These are phyloP conservation scores for Xylaria scruposa DNA, from an alignment of 495 filamentous ascomycete genomes.

Conservation along the genomic window DNA sequence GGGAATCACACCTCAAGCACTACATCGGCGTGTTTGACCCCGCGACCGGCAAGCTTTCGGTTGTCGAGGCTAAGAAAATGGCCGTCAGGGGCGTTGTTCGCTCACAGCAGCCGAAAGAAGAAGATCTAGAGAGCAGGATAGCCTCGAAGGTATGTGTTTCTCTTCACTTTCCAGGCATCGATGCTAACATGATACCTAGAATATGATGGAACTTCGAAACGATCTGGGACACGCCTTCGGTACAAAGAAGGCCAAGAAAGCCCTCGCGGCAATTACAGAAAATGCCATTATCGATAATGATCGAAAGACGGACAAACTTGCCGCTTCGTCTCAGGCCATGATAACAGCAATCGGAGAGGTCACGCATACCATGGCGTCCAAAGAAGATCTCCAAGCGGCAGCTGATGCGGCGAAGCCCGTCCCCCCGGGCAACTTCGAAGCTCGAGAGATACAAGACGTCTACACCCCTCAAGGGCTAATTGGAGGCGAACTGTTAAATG, in stretches of 20 bases:
- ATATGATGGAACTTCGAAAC: conserved; percentile 64
- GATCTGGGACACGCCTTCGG: conserved; percentile 89
- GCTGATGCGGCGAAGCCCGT: conserved; percentile 77
- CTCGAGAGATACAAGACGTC: conserved; percentile 76
- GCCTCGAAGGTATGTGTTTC: conserved; percentile 48
- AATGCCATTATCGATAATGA: conserved; percentile 70
- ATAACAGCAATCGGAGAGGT: conserved; percentile 67
- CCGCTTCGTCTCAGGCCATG: conserved; percentile 65
- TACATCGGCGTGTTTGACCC: conserved; percentile 90
- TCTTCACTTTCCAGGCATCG: neutral
- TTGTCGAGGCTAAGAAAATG: conserved; percentile 78
- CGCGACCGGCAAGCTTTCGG: conserved; percentile 69
- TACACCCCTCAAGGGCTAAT: conserved; percentile 77
- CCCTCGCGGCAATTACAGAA: conserved; percentile 73
- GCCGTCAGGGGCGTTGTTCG: conserved; percentile 70
- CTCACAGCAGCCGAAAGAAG: conserved; percentile 52
- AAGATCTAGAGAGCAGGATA: conserved; percentile 45
- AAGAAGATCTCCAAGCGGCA: conserved; percentile 67
- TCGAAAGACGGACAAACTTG: conserved; percentile 55
- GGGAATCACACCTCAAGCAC: conserved; percentile 75
- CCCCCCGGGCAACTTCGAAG: conserved; percentile 75
- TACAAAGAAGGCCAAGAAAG: conserved; percentile 91
- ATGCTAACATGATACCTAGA: conserved; percentile 50
- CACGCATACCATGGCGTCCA: conserved; percentile 62
- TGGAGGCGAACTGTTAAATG: conserved; percentile 61